These are phyloP conservation scores for Wickerhamiella bombiphila DNA, from an alignment of 805 yeast genomes.

Conservation along the genomic window DNA sequence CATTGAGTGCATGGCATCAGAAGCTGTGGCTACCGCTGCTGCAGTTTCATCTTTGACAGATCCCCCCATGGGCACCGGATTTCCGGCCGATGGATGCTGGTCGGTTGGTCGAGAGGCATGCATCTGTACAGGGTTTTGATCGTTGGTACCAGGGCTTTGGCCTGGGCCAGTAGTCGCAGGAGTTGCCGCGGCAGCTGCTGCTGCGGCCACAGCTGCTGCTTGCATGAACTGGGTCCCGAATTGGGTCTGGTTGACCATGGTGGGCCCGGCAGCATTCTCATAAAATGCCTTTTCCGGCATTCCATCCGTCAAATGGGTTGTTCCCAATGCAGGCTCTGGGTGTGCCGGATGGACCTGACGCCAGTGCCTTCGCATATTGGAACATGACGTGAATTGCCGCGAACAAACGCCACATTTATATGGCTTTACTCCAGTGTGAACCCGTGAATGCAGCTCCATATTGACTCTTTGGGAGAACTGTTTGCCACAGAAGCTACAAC, in stretches of 20 bases:
- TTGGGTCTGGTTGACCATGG: background rate
- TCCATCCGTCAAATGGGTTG: conserved; percentile 11
- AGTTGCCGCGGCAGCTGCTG: conserved; percentile 1
- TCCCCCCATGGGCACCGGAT: too few species aligned
- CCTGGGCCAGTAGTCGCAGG: too few species aligned
- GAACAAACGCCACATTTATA: conserved; percentile 54
- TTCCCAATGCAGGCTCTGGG: conserved; percentile 15
- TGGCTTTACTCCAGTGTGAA: conserved; percentile 88
- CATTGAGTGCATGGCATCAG: too few species aligned
- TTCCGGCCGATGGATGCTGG: too few species aligned
- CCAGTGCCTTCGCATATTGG: conserved; percentile 18
- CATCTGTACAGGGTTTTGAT: too few species aligned
- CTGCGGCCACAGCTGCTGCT: conserved; percentile 1
- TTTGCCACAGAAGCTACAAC: conserved; percentile 62
- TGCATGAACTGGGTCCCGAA: conserved; percentile 1
- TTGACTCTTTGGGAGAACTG: conserved; percentile 83
- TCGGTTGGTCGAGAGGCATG: too few species aligned
- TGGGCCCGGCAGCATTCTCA: background rate
- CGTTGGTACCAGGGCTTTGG: too few species aligned
- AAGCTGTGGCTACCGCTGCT: too few species aligned
- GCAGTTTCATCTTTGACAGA: too few species aligned
- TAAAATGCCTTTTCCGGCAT: conserved; percentile 15
- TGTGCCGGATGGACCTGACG: conserved; percentile 14
- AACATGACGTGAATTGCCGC: conserved; percentile 15
- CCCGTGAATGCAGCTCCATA: conserved; percentile 63